Evolutionary conservation across 2,329 filamentous ascomycete species (phyloP), one percentile per base, ranked within the genome.

Genomic region (Cytospora piceicola): DNA sequence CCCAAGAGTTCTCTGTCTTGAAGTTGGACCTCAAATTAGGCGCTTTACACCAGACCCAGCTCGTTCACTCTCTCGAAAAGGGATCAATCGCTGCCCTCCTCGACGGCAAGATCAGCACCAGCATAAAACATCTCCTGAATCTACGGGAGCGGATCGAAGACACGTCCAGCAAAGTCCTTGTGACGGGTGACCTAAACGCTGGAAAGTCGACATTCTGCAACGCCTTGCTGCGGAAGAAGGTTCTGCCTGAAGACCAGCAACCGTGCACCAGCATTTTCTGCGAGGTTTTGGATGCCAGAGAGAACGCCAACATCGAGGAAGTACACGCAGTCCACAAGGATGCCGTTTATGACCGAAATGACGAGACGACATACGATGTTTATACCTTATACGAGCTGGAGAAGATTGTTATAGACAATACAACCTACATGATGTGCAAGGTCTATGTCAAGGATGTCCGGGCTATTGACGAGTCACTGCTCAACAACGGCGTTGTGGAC

Each of bases 191-290:
- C 75, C 79, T 99, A 62, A 99, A 99, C 74, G 94, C 95, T 11
- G 95, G 95, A 74, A 99, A 99, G 76, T 99, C 95, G 4, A 99
- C 95, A 0, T 99, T 99, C 73, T 99, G 95, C 80, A 99, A 99
- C 77, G 95, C 95, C n/a, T 82, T 99, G 2, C 80, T 99, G 51
- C 90, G 95, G 67, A 88, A 94, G 68, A 98, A 98, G 78, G 87
- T 99, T 32, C 80, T 99, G 4, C 95, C 95, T 0, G 95, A 98
- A 78, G 95, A 99, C 72, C 94, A 99, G 77, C 95, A 98, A 75
- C 95, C 95, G 1, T 99, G 95, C 78, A 99, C 95, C 2, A 95
- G 93, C 77, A 97, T 99, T 65, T 99, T 99, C 79, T 99, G 95
- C 76, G 95, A 99, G 76, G 95, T 99, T 2, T 79, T 99, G 65